Percentiles rank a stretch among this genome's conserved stretches.
phyloP scores from a whole-genome alignment of 768 basidiomycete genomes.

The Coprinopsis marcescibilis region DNA sequence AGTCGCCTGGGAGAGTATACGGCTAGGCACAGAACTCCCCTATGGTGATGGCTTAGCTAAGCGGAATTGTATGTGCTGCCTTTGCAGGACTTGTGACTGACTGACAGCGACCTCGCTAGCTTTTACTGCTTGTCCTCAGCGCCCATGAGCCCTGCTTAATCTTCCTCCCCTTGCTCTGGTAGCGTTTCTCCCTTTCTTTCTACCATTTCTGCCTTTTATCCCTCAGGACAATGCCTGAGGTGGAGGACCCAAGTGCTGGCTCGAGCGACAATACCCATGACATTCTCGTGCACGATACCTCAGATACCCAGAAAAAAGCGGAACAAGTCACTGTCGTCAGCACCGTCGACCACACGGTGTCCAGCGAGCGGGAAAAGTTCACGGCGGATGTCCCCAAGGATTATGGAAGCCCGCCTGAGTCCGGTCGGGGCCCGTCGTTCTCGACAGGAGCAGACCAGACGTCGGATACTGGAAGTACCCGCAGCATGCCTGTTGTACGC shows the following conservation, averaged over 20 bases:
- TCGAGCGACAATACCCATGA: conserved; percentile 31
- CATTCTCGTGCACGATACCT: conserved; percentile 28
- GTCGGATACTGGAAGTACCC: conserved; percentile 50
- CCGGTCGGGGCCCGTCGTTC: conserved; percentile 28
- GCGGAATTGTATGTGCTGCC: neutral
- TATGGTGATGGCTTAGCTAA: neutral
- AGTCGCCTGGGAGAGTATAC: neutral
- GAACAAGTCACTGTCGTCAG: conserved; percentile 19
- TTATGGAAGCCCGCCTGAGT: conserved; percentile 20
- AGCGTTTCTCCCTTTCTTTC: conserved; percentile 1
- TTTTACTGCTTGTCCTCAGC: too few species aligned
- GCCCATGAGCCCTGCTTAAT: neutral
- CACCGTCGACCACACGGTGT: conserved; percentile 14
- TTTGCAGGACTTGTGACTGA: too few species aligned
- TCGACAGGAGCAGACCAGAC: conserved; percentile 32
- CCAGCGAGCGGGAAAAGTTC: conserved; percentile 19
- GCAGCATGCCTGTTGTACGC: conserved; percentile 53
- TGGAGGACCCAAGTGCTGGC: conserved; percentile 24
- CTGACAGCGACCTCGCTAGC: too few species aligned
- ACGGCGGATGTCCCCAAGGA: conserved; percentile 18
- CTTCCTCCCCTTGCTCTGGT: neutral
- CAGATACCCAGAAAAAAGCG: conserved; percentile 15
- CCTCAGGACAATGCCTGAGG: conserved; percentile 1
- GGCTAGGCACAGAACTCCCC: neutral
- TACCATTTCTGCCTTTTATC: too few species aligned